Base-by-base conservation (phyloP, 2,329 filamentous ascomycete species). In the Aspergillus chevalieri region DNA sequence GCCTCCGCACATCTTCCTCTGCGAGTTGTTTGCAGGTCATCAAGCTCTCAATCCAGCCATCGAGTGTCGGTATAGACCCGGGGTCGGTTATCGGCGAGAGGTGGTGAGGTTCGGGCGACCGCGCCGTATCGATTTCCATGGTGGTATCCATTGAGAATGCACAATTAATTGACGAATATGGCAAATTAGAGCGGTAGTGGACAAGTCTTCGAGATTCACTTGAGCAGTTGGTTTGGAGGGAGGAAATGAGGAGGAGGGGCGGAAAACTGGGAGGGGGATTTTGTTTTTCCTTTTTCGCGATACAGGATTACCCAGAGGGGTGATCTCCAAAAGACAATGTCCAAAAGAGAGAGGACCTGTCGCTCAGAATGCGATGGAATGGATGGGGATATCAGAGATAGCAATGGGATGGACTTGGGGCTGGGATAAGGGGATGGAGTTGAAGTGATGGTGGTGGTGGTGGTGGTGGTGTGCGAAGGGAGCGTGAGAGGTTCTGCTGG, bases 1-100 rank as follows among this genome's bases (percentile, higher is more conserved):
- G 83, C 71, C 92, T 86, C 77, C 95, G 89, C 55, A 98, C 93
- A 70, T 98, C 93, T 58, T 82, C 79, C 78, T 98, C 93, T 54
- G 88, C 84, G 72, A 98, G 80, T 80, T 97, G 93, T 79, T 98
- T 98, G 87, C 93, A 98, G 68, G 76, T 84, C 92, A 98, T 97
- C 74, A 98, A 79, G 77, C 82, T 91, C 80, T 96, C 92, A 69
- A 98, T 97, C 93, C 93, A 98, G 67, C 91, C 90, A 70, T 98
- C 93, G 56, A 98, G 80, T 53, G 89, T 95, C 54, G 87, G 84
- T 77, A 95, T 93, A 61, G 90, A 89, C 53, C 91, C 85, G 49
- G 92, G 87, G 76, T 97, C 93, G 65, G 83, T 80, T 49, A 83
- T 77, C 46, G 89, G 83, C 52, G 86, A 83, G 62, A 95, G 74